These are phyloP conservation scores for Diphasiastrum complanatum DNA, from an alignment of 83 land plant species.

Conservation along the genomic window DNA sequence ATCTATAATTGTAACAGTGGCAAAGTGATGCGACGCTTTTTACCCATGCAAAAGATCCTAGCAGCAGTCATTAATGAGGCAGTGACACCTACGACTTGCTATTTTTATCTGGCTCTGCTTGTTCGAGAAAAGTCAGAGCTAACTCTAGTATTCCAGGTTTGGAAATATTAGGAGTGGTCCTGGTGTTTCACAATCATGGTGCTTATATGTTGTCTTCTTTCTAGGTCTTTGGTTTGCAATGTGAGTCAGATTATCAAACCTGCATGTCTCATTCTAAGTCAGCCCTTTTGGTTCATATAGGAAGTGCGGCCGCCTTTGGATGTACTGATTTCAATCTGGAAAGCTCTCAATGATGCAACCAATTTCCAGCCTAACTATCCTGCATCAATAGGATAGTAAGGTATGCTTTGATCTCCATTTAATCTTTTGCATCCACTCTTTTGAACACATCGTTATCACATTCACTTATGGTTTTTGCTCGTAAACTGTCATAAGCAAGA, in stretches of 20 bases:
- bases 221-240: background rate
- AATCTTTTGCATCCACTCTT: too few species aligned
- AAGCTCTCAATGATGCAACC: constrained; percentile 54
- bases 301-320: constrained; percentile 61
- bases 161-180: too few species aligned
- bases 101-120: constrained; percentile 68
- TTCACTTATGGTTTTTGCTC: too few species aligned
- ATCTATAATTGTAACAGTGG: constrained; percentile 61
- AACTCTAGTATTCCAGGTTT: constrained; percentile 64
- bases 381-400: too few species aligned
- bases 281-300: constrained; percentile 11
- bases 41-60: constrained; percentile 64
- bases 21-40: constrained; percentile 49
- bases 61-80: constrained; percentile 82
- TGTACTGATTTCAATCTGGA: constrained; percentile 77
- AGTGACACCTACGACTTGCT: constrained; percentile 88
- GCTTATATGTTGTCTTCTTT: background rate
- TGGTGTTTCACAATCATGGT: background rate
- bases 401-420: too few species aligned
- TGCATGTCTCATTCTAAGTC: background rate
- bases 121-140: constrained; percentile 57
- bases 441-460: too few species aligned
- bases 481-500: too few species aligned
- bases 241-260: background rate
- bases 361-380: too few species aligned